Conservation (phyloP, 495 filamentous ascomycete species). For the Chaetomium cochliodes region DNA sequence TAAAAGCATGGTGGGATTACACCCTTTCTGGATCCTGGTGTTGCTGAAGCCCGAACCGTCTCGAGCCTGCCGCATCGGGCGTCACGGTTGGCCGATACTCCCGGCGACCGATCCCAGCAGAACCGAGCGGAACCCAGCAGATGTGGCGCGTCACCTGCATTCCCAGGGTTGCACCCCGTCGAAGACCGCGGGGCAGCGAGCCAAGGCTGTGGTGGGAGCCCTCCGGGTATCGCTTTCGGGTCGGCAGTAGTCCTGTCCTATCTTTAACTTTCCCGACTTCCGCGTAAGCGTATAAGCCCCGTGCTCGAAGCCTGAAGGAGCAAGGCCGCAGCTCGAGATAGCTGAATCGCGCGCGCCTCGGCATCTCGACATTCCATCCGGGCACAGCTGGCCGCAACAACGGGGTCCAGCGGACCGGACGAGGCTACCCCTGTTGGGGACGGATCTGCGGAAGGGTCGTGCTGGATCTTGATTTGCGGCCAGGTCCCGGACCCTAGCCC, state of each 20-base stretch:
- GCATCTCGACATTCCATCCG: background rate
- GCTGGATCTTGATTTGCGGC: constrained; percentile 32
- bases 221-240: background rate
- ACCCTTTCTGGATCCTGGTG: background rate
- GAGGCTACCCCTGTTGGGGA: constrained; percentile 5
- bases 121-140: background rate
- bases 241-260: no score
- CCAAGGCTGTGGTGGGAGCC: background rate
- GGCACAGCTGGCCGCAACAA: constrained; percentile 9
- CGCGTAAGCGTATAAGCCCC: no score
- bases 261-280: background rate
- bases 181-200: background rate
- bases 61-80: background rate
- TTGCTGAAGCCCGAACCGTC: background rate
- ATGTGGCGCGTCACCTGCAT: background rate
- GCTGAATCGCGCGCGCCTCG: constrained; percentile 12
- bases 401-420: background rate
- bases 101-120: background rate
- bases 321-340: background rate
- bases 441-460: constrained; percentile 15
- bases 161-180: background rate
- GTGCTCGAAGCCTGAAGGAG: background rate
- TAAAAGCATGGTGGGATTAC: background rate
- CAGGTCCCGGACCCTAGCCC: constrained; percentile 25
- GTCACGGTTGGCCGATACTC: background rate